phyloP scores from a whole-genome alignment of 1,284 basidiomycete genomes.

The Kwoniella shivajii region DNA sequence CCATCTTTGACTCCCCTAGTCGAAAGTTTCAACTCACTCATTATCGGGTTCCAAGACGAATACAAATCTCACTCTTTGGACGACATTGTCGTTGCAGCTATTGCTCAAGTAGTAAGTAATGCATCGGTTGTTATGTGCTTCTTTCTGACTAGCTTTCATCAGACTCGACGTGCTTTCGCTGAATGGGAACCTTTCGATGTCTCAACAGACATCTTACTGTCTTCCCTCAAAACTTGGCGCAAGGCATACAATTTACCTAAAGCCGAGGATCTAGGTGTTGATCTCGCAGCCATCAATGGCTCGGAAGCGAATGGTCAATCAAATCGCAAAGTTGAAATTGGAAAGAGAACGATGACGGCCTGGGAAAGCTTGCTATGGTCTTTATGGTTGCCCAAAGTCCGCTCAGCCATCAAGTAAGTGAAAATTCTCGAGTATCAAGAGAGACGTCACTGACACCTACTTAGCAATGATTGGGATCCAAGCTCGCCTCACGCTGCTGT shows the following conservation, averaged over 20 bases:
- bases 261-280: slow-evolving; percentile 8
- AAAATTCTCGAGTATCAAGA: background rate
- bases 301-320: background rate
- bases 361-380: slow-evolving; percentile 95
- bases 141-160: background rate
- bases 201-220: slow-evolving; percentile 38
- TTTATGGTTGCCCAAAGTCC: slow-evolving; percentile 90
- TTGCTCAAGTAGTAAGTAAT: slow-evolving; percentile 72
- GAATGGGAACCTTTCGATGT: slow-evolving; percentile 48
- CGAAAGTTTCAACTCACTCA: slow-evolving; percentile 68
- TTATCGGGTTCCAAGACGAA: slow-evolving; percentile 72
- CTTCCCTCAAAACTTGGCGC: slow-evolving; percentile 50
- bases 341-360: slow-evolving; percentile 73
- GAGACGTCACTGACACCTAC: slow-evolving; percentile 1
- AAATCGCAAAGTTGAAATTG: slow-evolving; percentile 5
- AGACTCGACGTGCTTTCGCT: slow-evolving; percentile 33
- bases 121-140: background rate
- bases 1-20: slow-evolving; percentile 71
- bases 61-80: slow-evolving; percentile 80
- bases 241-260: slow-evolving; percentile 43
- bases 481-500: slow-evolving; percentile 72
- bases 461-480: slow-evolving; percentile 83
- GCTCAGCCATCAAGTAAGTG: slow-evolving; percentile 75
- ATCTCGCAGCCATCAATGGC: background rate
- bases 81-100: slow-evolving; percentile 87